Percentiles rank a stretch among this genome's conserved stretches.
These are phyloP conservation scores for Teunomyces pallodes DNA, from an alignment of 805 yeast genomes.

Conservation along the genomic window DNA sequence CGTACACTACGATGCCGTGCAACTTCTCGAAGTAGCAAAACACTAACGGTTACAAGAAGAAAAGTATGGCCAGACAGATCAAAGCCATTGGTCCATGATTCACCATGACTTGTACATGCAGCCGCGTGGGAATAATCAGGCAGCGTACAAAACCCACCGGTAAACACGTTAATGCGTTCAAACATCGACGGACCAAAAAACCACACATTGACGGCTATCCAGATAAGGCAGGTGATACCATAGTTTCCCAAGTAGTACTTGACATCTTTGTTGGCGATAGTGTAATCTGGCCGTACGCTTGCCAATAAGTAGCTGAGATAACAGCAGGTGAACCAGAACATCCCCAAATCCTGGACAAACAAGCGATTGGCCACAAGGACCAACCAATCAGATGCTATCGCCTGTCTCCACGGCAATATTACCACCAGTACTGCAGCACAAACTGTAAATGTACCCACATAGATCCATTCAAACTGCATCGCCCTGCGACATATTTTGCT, in stretches of 20 bases:
- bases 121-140: constrained; percentile 9
- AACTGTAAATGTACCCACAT: neutral
- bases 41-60: constrained; percentile 41
- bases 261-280: constrained; percentile 5
- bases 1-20: neutral
- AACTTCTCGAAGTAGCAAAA: constrained; percentile 24
- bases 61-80: constrained; percentile 56
- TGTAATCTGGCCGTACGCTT: neutral
- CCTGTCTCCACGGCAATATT: constrained; percentile 7
- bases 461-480: neutral
- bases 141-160: constrained; percentile 24
- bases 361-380: constrained; percentile 16
- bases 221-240: constrained; percentile 9
- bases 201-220: constrained; percentile 22
- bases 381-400: constrained; percentile 11
- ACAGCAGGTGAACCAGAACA: constrained; percentile 25
- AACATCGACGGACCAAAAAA: constrained; percentile 34
- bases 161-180: constrained; percentile 22
- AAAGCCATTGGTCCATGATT: constrained; percentile 49
- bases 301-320: constrained; percentile 12
- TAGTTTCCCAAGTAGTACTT: constrained; percentile 8
- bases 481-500: neutral
- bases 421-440: neutral
- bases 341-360: constrained; percentile 28
- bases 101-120: constrained; percentile 16